Percentiles rank a stretch among this genome's conserved stretches.
Evolutionary conservation across 495 filamentous ascomycete genomes (phyloP).

Genomic region (Amphirosellinia nigrospora): DNA sequence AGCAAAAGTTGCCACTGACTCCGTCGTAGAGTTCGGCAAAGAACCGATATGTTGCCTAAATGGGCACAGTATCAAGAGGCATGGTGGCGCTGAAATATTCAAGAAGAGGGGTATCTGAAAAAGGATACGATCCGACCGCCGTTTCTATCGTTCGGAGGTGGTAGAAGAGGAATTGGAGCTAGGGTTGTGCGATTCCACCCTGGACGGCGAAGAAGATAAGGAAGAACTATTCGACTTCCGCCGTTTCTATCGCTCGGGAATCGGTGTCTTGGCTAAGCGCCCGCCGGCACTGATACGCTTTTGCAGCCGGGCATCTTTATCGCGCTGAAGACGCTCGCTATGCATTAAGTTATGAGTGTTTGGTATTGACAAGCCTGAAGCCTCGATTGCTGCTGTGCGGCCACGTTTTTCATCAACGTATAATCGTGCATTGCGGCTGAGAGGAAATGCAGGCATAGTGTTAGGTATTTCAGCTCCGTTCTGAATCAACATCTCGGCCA

Average conservation of each 20-base stretch:
- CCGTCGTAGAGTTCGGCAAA: conserved; percentile 30
- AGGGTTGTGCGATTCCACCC: conserved; percentile 34
- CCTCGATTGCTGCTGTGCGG: conserved; percentile 49
- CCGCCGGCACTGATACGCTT: conserved; percentile 69
- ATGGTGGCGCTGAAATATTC: conserved; percentile 38
- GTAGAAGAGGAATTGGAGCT: conserved; percentile 39
- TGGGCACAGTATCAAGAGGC: conserved; percentile 34
- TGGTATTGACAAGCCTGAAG: conserved; percentile 35
- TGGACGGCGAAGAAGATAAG: conserved; percentile 32
- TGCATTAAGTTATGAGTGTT: conserved; percentile 32
- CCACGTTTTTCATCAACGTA: conserved; percentile 86
- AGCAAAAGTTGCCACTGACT: conserved; percentile 32
- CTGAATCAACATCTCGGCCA: conserved; percentile 91
- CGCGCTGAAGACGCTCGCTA: conserved; percentile 51
- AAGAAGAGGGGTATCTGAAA: conserved; percentile 41
- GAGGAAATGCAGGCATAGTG: conserved; percentile 73
- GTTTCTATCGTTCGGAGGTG: conserved; percentile 45
- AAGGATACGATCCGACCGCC: conserved; percentile 42
- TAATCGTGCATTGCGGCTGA: conserved; percentile 74
- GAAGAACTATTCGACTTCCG: conserved; percentile 39
- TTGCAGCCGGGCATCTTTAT: conserved; percentile 62
- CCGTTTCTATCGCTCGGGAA: conserved; percentile 59
- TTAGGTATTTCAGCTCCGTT: conserved; percentile 90
- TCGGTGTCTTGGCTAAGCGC: conserved; percentile 61
- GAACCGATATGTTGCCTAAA: conserved; percentile 28